Evolutionary conservation across 2,329 filamentous ascomycete genomes (phyloP), one percentile per base, ranked within the genome.

Genomic region (Aspergillus tanneri): DNA sequence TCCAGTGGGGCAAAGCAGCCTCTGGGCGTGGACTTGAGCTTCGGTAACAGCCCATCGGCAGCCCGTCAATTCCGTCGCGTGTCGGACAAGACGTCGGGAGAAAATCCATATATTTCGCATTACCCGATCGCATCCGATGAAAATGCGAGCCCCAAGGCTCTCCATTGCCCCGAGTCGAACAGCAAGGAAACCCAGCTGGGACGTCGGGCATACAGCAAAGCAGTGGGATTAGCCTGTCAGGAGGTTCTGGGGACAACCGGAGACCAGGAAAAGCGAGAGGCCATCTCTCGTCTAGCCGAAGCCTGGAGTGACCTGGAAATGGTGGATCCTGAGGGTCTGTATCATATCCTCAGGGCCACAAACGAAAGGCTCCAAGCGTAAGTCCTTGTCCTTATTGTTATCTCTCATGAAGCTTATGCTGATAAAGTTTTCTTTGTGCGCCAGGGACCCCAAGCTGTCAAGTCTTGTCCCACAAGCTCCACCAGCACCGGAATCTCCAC

Each of bases 1-100:
- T 72, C 72, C 8, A 77, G 73, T 47, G 77, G 77, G 2, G 69
- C 82, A 1, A 90, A 89, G 69, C 85, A 88, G 55, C 91, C 92
- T 0, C 78, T 96, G 2, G 90, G 90, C 46, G 81, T 93, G 2
- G 90, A 97, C 62, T 85, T 95, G 77, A 95, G 87, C 5, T 97
- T 95, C 71, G 93, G 92, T 43, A 97, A 97, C 69, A 87, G 86
- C 6, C 89, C 88, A 1, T 96, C 92, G 1, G 96, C 91, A 12
- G 89, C 95, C 57, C 86, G 91, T 46, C 85, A 95, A 43, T 97
- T 96, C 75, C 88, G 89, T 55, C 84, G 92, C 19, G 90, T 95
- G 1, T 93, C 91, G 0, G 87, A 89, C 60, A 74, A 76, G 78
- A 58, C 83, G 77, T 18, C 62, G 3, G 47, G 43, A 10, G 60